A percentile compares a stretch with the other conserved stretches of the same genome.
Evolutionary conservation across 345 rosid species (phyloP).

Genomic region (Passiflora organensis): DNA sequence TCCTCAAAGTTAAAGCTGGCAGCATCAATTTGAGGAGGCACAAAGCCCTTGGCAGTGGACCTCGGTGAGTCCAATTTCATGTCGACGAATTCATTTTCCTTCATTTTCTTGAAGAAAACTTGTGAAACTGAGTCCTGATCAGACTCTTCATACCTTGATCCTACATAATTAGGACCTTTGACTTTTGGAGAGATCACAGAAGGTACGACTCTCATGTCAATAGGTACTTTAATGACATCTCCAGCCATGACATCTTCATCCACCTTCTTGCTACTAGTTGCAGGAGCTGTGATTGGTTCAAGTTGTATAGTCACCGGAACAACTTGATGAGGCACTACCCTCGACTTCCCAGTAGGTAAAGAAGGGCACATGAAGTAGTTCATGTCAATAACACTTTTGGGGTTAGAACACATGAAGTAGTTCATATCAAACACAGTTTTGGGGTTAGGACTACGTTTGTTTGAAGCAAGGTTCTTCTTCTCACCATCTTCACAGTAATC

Average conservation of each 20-base stretch:
- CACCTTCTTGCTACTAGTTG: slow-evolving; percentile 12
- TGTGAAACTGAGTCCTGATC: slow-evolving; percentile 66
- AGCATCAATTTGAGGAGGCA: slow-evolving; percentile 39
- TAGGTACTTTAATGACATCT: slow-evolving; percentile 18
- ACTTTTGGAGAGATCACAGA: slow-evolving; percentile 32
- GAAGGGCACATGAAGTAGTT: slow-evolving; percentile 66
- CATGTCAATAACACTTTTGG: too few relatives aligned
- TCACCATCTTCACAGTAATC: slow-evolving; percentile 41
- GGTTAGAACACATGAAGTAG: too few relatives aligned
- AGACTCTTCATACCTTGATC: slow-evolving; percentile 13
- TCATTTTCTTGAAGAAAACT: slow-evolving; percentile 82
- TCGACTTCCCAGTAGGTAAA: slow-evolving; percentile 26
- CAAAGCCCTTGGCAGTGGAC: slow-evolving; percentile 28
- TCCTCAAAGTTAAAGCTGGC: slow-evolving; percentile 38
- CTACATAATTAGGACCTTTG: slow-evolving; percentile 18
- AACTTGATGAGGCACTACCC: slow-evolving; percentile 35
- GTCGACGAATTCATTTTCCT: slow-evolving; percentile 91
- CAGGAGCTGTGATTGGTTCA: slow-evolving; percentile 34
- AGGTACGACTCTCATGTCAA: slow-evolving; percentile 16
- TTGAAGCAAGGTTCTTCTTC: slow-evolving; percentile 15
- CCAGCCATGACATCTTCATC: slow-evolving; percentile 2
- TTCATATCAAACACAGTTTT: slow-evolving; percentile 34
- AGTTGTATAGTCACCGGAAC: slow-evolving; percentile 59
- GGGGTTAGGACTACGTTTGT: slow-evolving; percentile 25
- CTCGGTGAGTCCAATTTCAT: slow-evolving; percentile 77